Evolutionary conservation across 2,329 filamentous ascomycete species (phyloP).

Genomic region (Pseudocercospora cruenta): DNA sequence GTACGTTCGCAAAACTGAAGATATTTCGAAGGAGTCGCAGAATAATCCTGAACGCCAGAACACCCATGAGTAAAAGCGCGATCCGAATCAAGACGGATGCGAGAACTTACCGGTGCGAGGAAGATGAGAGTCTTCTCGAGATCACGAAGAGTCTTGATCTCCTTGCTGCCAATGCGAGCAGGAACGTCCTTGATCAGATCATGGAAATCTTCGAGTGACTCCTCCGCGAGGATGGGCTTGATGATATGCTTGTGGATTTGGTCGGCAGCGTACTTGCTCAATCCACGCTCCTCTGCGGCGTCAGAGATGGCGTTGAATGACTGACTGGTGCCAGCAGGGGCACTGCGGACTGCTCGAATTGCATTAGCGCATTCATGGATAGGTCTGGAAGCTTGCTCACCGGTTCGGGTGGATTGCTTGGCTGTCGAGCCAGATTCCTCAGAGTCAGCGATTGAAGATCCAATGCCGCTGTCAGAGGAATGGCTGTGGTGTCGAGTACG

Average conservation of each 20-base stretch:
- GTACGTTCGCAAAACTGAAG: constrained; percentile 88
- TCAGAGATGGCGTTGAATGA: constrained; percentile 47
- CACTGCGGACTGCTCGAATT: constrained; percentile 15
- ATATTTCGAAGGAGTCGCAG: constrained; percentile 71
- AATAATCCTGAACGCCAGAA: constrained; percentile 70
- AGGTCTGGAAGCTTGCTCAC: constrained; percentile 26
- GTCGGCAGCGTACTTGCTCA: constrained; percentile 71
- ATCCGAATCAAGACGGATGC: constrained; percentile 51
- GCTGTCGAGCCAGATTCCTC: constrained; percentile 29
- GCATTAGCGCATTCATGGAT: constrained; percentile 16
- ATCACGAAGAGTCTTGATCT: constrained; percentile 89
- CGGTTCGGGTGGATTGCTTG: constrained; percentile 31
- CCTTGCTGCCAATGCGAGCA: constrained; percentile 76
- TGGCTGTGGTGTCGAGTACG: constrained; percentile 63
- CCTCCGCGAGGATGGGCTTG: constrained; percentile 73
- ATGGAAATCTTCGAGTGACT: constrained; percentile 77
- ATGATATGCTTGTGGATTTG: constrained; percentile 81
- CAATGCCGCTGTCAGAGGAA: constrained; percentile 84
- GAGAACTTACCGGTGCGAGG: constrained; percentile 84
- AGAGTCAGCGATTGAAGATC: constrained; percentile 68
- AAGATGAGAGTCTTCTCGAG: constrained; percentile 92
- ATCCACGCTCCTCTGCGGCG: constrained; percentile 50
- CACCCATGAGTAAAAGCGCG: constrained; percentile 70
- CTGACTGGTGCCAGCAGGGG: constrained; percentile 45
- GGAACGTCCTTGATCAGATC: constrained; percentile 78